Base-by-base conservation (phyloP, 75 land plant species). In the Larix kaempferi region DNA sequence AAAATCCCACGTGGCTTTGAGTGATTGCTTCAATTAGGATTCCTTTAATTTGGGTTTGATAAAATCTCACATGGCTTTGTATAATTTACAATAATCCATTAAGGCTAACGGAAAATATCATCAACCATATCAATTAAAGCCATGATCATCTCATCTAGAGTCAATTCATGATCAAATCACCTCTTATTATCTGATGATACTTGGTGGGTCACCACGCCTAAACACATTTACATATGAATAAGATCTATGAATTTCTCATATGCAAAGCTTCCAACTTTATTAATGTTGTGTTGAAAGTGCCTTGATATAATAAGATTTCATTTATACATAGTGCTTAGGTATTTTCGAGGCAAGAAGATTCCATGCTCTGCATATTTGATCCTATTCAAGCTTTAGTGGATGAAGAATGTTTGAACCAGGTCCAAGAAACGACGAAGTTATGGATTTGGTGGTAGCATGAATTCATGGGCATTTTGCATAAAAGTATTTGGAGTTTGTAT, bases 341-440 rank as follows among this genome's bases (percentile, higher is more conserved):
- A 52, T 37, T 19, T 67, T 33, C 39, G 23, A 41, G 72, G 72
- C 72, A 39, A 66, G 41, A 69, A 10, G 35, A 69, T 21, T 13
- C 72, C 8, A 35, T 41, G 2, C 10, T 39, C 8, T n/a, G 72
- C 72, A 39, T 6, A 29, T 35, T 37, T 39, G 72, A 69, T n/a
- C 72, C 72, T 69, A 37, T 39, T 69, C 52, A 41, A 41, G 72
- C 52, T 69, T 65, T 19, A 37, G 72, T 69, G 72, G 52, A 69
- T 69, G 72, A 69, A 69, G 41, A 39, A 69, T 69, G 72, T 49
- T 35, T 4, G 72, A 37, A 17, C 49, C 72, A 41, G 72, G 72
- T 69, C 52, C 52, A 69, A 69, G 35, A 52, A 41, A 69, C 41
- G 72, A 69, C 41, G 72, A 25, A 41, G 72, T 49, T 49, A 49